Evolutionary conservation across 2,329 filamentous ascomycete genomes (phyloP).

Genomic region (Aschersonia sp.): DNA sequence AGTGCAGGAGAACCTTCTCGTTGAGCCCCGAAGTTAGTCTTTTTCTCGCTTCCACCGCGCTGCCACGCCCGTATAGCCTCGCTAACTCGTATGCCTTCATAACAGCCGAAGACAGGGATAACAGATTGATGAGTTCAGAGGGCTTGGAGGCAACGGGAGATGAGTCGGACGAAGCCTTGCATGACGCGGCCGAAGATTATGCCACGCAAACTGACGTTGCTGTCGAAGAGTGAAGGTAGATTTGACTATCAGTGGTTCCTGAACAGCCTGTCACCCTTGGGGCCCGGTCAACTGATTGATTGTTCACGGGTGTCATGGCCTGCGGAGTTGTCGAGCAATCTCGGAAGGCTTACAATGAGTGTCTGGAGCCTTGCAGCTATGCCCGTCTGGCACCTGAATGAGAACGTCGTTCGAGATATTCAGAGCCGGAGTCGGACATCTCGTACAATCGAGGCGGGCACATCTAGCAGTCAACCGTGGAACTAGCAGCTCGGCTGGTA

Average conservation of each 20-base stretch:
- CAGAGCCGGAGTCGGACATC: too few species aligned
- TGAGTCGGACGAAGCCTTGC: conserved; percentile 40
- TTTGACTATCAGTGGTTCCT: not conserved
- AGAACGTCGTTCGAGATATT: too few species aligned
- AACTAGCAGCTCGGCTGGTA: too few species aligned
- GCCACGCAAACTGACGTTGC: conserved; percentile 10
- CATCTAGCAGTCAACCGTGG: too few species aligned
- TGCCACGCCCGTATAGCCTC: not conserved
- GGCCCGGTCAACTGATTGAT: too few species aligned
- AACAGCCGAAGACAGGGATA: conserved; percentile 50
- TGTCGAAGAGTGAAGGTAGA: conserved; percentile 4
- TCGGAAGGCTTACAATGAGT: too few species aligned
- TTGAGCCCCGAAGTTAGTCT: conserved; percentile 59
- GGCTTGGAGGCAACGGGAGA: conserved; percentile 50
- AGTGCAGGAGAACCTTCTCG: conserved; percentile 77
- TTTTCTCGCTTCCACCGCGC: not conserved
- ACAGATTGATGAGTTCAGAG: conserved; percentile 53
- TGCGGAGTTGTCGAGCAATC: too few species aligned
- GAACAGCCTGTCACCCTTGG: not conserved
- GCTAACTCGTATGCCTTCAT: not conserved
- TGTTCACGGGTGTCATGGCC: too few species aligned
- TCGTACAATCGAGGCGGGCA: too few species aligned
- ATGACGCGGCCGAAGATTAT: conserved; percentile 25
- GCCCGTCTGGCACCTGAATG: too few species aligned
- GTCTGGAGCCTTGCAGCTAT: too few species aligned